Percentiles rank a stretch among this genome's conserved stretches.
phyloP scores from a whole-genome alignment of 2,329 filamentous ascomycete species.

The Macrophomina tecta region DNA sequence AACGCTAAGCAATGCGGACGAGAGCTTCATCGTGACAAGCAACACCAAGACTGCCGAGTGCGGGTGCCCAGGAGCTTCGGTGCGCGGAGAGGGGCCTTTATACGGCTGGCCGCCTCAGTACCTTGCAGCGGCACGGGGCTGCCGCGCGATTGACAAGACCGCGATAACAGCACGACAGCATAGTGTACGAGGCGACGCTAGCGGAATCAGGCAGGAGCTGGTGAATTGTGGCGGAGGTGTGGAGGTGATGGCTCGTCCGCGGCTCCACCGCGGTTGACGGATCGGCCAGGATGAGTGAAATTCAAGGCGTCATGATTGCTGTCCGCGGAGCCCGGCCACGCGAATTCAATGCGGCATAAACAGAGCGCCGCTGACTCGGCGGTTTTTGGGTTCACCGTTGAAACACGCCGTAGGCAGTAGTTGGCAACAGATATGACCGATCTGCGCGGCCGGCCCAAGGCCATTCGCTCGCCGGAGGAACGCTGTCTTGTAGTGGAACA shows the following conservation, averaged over 20 bases:
- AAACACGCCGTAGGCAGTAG: not conserved
- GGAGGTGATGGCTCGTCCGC: not conserved
- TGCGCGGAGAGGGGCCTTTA: not conserved
- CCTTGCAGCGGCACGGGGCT: not conserved
- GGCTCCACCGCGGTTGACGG: not conserved
- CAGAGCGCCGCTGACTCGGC: not conserved
- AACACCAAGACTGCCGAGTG: slow-evolving; percentile 14
- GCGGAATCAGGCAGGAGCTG: slow-evolving; percentile 20
- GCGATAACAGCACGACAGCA: slow-evolving; percentile 16
- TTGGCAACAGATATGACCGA: not conserved
- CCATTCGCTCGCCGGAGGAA: not conserved
- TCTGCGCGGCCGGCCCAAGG: not conserved
- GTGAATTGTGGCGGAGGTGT: not conserved
- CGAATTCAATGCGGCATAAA: not conserved
- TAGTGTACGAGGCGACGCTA: not conserved
- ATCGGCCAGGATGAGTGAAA: not conserved
- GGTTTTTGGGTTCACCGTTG: not conserved
- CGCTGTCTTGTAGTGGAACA: not conserved
- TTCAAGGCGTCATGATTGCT: not conserved
- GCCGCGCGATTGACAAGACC: slow-evolving; percentile 5
- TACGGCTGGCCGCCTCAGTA: not conserved
- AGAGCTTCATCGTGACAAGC: slow-evolving; percentile 23
- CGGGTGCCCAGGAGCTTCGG: not conserved
- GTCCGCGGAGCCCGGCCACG: not conserved
- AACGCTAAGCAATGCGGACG: slow-evolving; percentile 6